Evolutionary conservation across 106 monocot species (phyloP), one percentile per base, ranked within the genome.

Genomic region (Phalaenopsis aphrodite): DNA sequence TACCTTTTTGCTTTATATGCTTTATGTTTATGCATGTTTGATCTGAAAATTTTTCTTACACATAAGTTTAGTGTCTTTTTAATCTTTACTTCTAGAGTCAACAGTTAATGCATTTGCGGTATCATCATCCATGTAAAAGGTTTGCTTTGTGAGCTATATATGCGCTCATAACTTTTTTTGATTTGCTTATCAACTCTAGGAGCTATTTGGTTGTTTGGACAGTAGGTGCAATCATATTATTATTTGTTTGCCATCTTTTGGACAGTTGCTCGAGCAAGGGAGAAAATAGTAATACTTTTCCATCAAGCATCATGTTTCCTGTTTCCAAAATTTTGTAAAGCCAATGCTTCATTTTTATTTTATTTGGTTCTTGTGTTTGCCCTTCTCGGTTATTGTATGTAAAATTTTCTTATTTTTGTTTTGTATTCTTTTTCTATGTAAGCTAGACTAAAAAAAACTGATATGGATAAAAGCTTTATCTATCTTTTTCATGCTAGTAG

Each of bases 401-500:
- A 0, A 18, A 57, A 36, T 41, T 58, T 19, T 56, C 11, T 48
- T 48, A 7, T 72, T 36, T 17, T 12, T n/a, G 43, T 80, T 11
- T 66, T 41, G 38, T 49, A 69, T 46, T 41, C 43, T n/a, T 37
- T 5, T 68, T n/a, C 18, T 77, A 36, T 52, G 18, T 74, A 43
- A 5, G 17, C 23, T 18, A 49, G 17, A 42, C 7, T 1, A 16
- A 18, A 42, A 42, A 38, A 43, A 80, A 10, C 58, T 61, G 16
- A 55, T 21, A 47, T 14, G 18, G 5, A 71, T 21, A 67, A 77
- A 36, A 30, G 72, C 73, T 55, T 69, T 80, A 78, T 23, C 42
- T 82, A 36, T 43, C 56, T 41, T 78, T 72, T 72, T 16, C 7
- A 78, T 77, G 41, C 18, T 10, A 73, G 23, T 73, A 88, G 88